Base-by-base conservation (phyloP, 1,284 basidiomycete genomes). In the Apiotrichum gracile region DNA sequence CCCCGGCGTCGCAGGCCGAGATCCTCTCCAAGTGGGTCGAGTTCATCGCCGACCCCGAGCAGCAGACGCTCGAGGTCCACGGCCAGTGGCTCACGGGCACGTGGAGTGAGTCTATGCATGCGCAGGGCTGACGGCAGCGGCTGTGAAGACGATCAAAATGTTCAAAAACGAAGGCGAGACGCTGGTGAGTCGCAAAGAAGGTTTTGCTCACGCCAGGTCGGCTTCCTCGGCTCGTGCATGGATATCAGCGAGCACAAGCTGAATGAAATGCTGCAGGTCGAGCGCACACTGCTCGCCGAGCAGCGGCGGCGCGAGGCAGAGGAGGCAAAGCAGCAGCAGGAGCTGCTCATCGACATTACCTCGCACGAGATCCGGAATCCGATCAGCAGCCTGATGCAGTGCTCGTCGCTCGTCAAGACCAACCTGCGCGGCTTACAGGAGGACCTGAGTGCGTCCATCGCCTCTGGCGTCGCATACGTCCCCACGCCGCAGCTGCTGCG, bases 311-410 rank as follows among this genome's bases (percentile, higher is more conserved):
- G 58, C 2, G 69, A 70, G 54, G 71, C 72, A 0, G 70, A 71
- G 51, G 69, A 68, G 42, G 67, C 68, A 10, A 68, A 69, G 45
- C 47, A 60, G 12, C 68, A 71, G 47, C 69, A 73, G 52, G 69
- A 71, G 55, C 55, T 73, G 19, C 51, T 74, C 33, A 70, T 74
- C 41, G 72, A 74, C 47, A 68, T 74, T 34, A 72, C 70, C 10
- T 37, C 31, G 6, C 72, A 74, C 53, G 72, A 74, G 46, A 67
- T 74, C 21, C 62, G 72, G 21, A 52, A 49, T 38, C 56, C 60
- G 22, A 62, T 44, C 38, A 50, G 44, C 34, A 50, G 24, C 12
- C 43, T 46, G 27, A 35, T 57, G 24, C 47, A 68, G 59, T 71
- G 71, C 51, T 70, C 69, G 1, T 60, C 65, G 5, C 53, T 73